Evolutionary conservation across 352 stramenopile species (phyloP).

Genomic region (Phytophthora brassicae): DNA sequence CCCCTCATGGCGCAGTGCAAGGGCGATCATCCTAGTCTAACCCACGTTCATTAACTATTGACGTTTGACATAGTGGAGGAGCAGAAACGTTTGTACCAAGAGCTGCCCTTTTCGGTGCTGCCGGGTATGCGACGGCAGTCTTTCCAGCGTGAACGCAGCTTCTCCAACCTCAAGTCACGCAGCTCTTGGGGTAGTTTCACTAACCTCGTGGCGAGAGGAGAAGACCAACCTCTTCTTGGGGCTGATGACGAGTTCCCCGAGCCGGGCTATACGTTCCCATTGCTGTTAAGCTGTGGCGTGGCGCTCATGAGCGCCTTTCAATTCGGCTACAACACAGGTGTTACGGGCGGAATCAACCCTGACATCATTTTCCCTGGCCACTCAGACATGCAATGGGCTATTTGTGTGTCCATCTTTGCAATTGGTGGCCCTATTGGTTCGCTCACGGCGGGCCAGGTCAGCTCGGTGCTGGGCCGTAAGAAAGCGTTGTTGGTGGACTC

Average conservation of each 20-base stretch:
- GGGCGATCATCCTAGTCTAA: neutral
- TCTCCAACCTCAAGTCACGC: constrained; percentile 64
- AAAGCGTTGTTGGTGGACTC: constrained; percentile 61
- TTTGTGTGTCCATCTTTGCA: constrained; percentile 72
- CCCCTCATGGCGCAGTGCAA: neutral
- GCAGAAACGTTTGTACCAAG: constrained; percentile 73
- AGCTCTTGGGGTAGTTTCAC: constrained; percentile 61
- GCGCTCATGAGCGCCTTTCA: constrained; percentile 72
- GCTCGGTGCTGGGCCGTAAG: constrained; percentile 57
- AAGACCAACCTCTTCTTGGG: constrained; percentile 71
- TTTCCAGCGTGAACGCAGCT: constrained; percentile 74
- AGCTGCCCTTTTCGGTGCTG: constrained; percentile 72
- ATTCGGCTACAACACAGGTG: constrained; percentile 77
- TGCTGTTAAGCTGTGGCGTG: constrained; percentile 67
- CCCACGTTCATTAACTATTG: constrained; percentile 11
- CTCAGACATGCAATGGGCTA: constrained; percentile 62
- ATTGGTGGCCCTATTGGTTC: constrained; percentile 66
- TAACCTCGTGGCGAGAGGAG: constrained; percentile 53
- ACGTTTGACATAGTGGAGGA: constrained; percentile 53
- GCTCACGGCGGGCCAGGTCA: constrained; percentile 59
- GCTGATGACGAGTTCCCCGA: constrained; percentile 62
- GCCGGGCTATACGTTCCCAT: constrained; percentile 63
- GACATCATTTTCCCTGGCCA: constrained; percentile 66
- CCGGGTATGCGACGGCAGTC: constrained; percentile 71
- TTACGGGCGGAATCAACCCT: constrained; percentile 65